These are phyloP conservation scores for Arctium lappa DNA, from an alignment of 129 eudicot species.

Conservation along the genomic window DNA sequence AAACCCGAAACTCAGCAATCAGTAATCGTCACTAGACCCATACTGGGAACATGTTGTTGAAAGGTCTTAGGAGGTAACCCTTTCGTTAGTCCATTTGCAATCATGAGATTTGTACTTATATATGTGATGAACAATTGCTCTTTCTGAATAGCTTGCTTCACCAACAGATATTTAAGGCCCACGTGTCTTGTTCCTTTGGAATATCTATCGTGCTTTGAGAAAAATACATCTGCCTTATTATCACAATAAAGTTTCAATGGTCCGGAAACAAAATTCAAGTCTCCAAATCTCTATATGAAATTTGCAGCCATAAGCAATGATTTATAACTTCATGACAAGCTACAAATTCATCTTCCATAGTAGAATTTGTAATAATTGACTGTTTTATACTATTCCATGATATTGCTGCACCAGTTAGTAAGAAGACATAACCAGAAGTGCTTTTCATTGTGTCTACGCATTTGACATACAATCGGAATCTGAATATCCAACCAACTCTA, in stretches of 20 bases:
- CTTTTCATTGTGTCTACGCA: background rate
- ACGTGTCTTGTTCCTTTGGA: background rate
- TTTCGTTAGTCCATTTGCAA: background rate
- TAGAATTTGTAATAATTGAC: background rate
- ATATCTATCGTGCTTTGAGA: background rate
- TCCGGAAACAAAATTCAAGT: too few species aligned
- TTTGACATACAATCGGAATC: background rate
- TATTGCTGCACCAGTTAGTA: too few species aligned
- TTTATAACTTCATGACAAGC: background rate
- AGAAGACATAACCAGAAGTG: too few species aligned
- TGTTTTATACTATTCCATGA: background rate
- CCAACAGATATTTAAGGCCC: background rate
- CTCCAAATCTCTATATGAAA: background rate
- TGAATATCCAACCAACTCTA: background rate
- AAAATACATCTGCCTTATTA: background rate
- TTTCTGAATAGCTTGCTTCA: conserved; percentile 1
- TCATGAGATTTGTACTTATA: conserved; percentile 1
- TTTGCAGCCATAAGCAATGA: conserved; percentile 4
- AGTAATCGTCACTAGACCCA: background rate
- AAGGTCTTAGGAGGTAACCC: background rate
- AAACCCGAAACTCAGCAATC: background rate
- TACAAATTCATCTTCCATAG: background rate
- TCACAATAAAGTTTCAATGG: background rate
- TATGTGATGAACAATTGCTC: background rate
- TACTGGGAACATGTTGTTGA: background rate